Evolutionary conservation across 2,329 filamentous ascomycete species (phyloP), one percentile per base, ranked within the genome.

Genomic region (Penicillium italicum): DNA sequence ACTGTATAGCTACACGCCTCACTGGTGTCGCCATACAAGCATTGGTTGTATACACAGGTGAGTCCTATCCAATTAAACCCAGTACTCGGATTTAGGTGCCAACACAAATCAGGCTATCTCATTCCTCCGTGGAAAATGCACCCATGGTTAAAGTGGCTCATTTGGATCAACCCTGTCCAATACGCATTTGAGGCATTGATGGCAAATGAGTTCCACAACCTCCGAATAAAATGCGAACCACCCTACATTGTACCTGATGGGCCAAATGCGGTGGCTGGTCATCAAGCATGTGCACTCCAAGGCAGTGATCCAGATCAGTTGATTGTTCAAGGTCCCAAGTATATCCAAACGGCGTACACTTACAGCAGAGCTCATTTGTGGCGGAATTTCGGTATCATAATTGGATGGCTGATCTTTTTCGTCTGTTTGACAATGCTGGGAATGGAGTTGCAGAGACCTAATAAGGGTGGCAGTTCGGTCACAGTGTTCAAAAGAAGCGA

Each of bases 321-420:
- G 0, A 72, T 75, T 2, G 84, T 88, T 1, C 68, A 69, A 34
- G 85, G 85, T 3, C 72, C 78, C 0, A 74, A 76, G 45, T 87
- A 86, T 62, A 83, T 86, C n/a, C 41, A 75, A 14, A 70, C 76
- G 1, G 78, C 80, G 0, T 87, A 79, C 62, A 76, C 73, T 0
- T 87, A 87, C 62, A 79, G 74, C 2, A 73, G 81, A 11, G 70
- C 76, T 1, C 84, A 87, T 62, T 67, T 87, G 0, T 88, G 85
- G 85, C 77, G 85, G 1, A 91, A 94, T 72, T 90, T 88, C 70
- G 90, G 89, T 1, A 94, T 96, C 60, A 85, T 95, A 57, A 69
- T 91, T 11, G 85, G 80, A 1, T 82, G 95, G 59, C 90, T 95
- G 51, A 73, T 87, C 38, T 85, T 85, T 57, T 96, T 96, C 75